phyloP scores from a whole-genome alignment of 495 filamentous ascomycete genomes.

The Hyaloscypha finlandica region DNA sequence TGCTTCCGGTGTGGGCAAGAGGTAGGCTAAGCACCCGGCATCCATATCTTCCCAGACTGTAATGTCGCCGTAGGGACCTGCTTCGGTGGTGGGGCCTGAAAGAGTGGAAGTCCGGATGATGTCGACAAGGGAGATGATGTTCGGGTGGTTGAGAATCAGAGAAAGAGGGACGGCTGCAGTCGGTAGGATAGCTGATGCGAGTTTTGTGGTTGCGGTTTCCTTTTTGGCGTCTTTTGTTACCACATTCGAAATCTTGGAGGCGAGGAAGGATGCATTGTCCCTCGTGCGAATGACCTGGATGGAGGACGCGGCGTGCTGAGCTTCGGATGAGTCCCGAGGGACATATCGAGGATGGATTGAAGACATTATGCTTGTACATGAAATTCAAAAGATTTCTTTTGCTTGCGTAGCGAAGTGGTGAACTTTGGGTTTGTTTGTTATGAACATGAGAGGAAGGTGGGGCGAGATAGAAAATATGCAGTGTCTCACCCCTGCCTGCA shows the following conservation, averaged over 20 bases:
- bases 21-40: constrained; percentile 25
- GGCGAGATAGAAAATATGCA: constrained; percentile 2
- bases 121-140: constrained; percentile 32
- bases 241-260: constrained; percentile 16
- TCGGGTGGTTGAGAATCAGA: constrained; percentile 31
- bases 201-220: constrained; percentile 13
- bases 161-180: constrained; percentile 19
- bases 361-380: background rate
- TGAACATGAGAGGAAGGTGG: constrained; percentile 5
- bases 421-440: background rate
- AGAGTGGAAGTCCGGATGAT: constrained; percentile 6
- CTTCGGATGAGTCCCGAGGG: constrained; percentile 18
- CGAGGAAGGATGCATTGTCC: constrained; percentile 31
- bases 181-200: constrained; percentile 26
- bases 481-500: background rate
- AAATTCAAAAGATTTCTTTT: background rate
- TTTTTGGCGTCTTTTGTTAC: constrained; percentile 14
- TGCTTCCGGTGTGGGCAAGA: constrained; percentile 17
- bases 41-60: constrained; percentile 33
- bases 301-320: constrained; percentile 13
- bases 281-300: constrained; percentile 25
- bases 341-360: constrained; percentile 25
- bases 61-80: constrained; percentile 17
- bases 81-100: background rate
- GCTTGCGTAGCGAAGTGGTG: background rate